Conservation (phyloP, 768 basidiomycete genomes). For the Kwoniella heveanensis region DNA sequence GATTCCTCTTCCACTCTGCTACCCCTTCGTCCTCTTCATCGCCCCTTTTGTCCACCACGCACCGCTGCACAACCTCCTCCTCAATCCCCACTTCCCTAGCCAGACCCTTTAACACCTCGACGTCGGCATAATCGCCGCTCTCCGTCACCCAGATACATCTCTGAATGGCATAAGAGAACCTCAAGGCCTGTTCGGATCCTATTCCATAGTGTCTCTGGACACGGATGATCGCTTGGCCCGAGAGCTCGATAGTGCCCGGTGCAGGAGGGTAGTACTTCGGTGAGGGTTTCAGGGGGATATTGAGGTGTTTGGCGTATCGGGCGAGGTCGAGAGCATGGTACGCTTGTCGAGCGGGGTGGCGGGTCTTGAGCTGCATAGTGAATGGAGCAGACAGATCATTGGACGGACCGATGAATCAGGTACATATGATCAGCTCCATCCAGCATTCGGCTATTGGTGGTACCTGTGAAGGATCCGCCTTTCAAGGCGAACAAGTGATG, state of each 20-base stretch:
- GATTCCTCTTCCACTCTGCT: constrained; percentile 33
- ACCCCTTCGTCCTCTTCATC: constrained; percentile 29
- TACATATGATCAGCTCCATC: too few relatives aligned
- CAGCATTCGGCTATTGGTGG: too few relatives aligned
- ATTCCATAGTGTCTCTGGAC: constrained; percentile 32
- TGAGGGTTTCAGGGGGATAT: constrained; percentile 23
- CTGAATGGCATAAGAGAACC: constrained; percentile 37
- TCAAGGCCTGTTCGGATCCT: constrained; percentile 27
- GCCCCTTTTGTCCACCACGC: constrained; percentile 30
- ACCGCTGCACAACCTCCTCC: constrained; percentile 22
- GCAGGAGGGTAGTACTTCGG: constrained; percentile 40
- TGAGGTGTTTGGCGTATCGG: constrained; percentile 26
- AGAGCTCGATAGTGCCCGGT: constrained; percentile 31
- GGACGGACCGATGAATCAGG: too few relatives aligned
- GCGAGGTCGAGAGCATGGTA: constrained; percentile 44
- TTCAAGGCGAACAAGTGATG: too few relatives aligned
- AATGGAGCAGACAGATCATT: constrained; percentile 2
- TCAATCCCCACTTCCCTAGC: constrained; percentile 26
- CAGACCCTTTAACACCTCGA: constrained; percentile 26
- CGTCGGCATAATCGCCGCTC: constrained; percentile 32
- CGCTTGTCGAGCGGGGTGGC: constrained; percentile 39
- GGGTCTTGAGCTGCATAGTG: constrained; percentile 33
- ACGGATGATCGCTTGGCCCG: constrained; percentile 41
- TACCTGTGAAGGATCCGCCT: too few relatives aligned
- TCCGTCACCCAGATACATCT: constrained; percentile 43